Conservation (phyloP, 1,284 basidiomycete species). For the Ustilago vetiveriae region DNA sequence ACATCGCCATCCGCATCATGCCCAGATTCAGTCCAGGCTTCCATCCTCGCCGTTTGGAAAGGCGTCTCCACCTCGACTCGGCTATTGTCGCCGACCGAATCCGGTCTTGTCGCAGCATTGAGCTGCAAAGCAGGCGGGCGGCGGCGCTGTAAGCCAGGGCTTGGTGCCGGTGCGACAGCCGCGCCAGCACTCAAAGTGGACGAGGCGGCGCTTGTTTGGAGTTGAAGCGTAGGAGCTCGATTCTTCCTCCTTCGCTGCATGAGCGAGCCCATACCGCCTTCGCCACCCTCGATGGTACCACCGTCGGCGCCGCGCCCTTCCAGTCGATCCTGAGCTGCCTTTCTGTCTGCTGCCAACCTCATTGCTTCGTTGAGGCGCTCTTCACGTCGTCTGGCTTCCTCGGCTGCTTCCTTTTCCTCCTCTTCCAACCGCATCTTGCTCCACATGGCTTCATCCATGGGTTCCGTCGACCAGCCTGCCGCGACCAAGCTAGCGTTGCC, state of each 20-base stretch:
- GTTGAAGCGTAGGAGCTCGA: conserved; percentile 32
- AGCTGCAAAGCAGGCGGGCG: conserved; percentile 41
- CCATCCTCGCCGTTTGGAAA: conserved; percentile 35
- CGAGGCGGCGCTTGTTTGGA: conserved; percentile 12
- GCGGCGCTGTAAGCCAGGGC: conserved; percentile 27
- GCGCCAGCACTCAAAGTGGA: background rate
- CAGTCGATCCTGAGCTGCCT: conserved; percentile 39
- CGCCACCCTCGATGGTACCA: conserved; percentile 3
- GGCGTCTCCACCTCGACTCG: conserved; percentile 27
- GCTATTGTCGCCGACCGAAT: background rate
- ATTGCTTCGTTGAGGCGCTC: conserved; percentile 43
- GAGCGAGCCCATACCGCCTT: conserved; percentile 22
- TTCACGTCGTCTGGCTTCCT: conserved; percentile 41
- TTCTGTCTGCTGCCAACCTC: conserved; percentile 34
- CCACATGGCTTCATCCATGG: conserved; percentile 63
- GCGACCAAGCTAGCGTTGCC: conserved; percentile 7
- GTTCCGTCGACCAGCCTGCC: conserved; percentile 54
- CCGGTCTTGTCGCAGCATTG: background rate
- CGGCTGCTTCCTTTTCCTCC: conserved; percentile 55
- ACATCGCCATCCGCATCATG: conserved; percentile 31
- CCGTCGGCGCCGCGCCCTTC: conserved; percentile 22
- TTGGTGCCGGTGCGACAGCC: conserved; percentile 11
- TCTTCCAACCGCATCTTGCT: conserved; percentile 59
- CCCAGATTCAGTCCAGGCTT: conserved; percentile 9
- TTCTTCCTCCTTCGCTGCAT: conserved; percentile 45